These are phyloP conservation scores for Termitomyces sp. DNA, from an alignment of 768 basidiomycete species.

Conservation along the genomic window DNA sequence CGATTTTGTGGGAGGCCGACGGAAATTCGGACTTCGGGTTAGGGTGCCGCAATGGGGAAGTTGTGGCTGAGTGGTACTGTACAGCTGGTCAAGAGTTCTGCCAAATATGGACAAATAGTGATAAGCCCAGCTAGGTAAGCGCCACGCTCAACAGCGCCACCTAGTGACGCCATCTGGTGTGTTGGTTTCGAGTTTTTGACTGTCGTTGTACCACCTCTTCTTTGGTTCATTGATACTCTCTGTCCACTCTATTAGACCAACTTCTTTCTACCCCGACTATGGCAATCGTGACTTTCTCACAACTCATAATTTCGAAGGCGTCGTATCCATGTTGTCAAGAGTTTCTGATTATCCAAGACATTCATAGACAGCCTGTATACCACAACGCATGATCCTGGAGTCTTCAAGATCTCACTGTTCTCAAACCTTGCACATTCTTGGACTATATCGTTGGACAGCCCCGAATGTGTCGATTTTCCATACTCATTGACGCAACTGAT, in stretches of 20 bases:
- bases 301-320: neutral
- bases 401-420: too few species aligned
- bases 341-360: neutral
- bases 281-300: neutral
- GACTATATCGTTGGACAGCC: neutral
- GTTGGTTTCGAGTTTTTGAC: neutral
- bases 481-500: too few species aligned
- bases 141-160: neutral
- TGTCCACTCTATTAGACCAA: neutral
- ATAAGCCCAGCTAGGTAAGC: neutral
- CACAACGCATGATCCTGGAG: too few species aligned
- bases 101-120: constrained; percentile 24
- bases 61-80: constrained; percentile 36
- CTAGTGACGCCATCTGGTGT: neutral
- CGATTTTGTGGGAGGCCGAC: constrained; percentile 13
- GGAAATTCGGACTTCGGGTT: constrained; percentile 9
- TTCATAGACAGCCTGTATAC: neutral
- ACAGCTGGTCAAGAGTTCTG: constrained; percentile 23
- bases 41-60: constrained; percentile 15
- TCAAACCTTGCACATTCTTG: neutral
- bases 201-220: neutral
- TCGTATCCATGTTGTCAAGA: neutral
- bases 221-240: neutral
- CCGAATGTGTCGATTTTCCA: too few species aligned
- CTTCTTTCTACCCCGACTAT: neutral